Percentiles rank a stretch among this genome's conserved stretches.
phyloP scores from a whole-genome alignment of 139 green algal species.

The Axilococcus clingmanii region DNA sequence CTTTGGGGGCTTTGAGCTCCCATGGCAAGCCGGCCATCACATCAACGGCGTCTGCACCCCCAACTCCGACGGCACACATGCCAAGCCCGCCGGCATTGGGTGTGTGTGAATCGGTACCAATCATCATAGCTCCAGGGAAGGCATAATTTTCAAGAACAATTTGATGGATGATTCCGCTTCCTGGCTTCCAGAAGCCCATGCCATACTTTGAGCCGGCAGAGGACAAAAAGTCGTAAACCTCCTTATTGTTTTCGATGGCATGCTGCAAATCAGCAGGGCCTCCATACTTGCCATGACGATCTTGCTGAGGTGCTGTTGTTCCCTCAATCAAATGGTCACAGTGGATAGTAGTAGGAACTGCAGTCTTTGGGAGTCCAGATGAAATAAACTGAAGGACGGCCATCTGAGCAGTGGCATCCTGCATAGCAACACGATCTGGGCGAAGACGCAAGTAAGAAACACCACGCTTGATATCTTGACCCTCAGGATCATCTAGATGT shows the following conservation, averaged over 20 bases:
- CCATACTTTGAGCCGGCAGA: constrained; percentile 84
- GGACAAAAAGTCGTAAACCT: constrained; percentile 93
- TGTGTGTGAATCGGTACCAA: constrained; percentile 91
- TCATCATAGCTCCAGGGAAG: constrained; percentile 88
- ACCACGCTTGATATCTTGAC: constrained; percentile 73
- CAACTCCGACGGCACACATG: constrained; percentile 82
- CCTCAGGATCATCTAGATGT: constrained; percentile 82
- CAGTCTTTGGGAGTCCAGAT: constrained; percentile 76
- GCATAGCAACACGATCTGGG: constrained; percentile 91
- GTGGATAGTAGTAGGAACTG: constrained; percentile 90
- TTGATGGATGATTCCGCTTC: constrained; percentile 92
- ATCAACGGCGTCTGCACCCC: constrained; percentile 88
- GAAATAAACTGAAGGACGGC: constrained; percentile 96
- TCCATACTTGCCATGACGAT: constrained; percentile 41
- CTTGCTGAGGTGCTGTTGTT: constrained; percentile 76
- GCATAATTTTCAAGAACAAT: constrained; percentile 97
- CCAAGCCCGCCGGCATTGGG: constrained; percentile 87
- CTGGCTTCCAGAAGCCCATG: constrained; percentile 91
- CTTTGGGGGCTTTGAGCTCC: constrained; percentile 88
- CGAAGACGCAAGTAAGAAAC: constrained; percentile 78
- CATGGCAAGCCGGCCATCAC: constrained; percentile 96
- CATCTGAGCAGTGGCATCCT: constrained; percentile 95
- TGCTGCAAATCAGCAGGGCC: constrained; percentile 2
- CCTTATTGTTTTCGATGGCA: constrained; percentile 56
- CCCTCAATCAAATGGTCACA: constrained; percentile 95